These are phyloP conservation scores for Sugiyamaella grinbergsii DNA, from an alignment of 1,139 yeast species.

Conservation along the genomic window DNA sequence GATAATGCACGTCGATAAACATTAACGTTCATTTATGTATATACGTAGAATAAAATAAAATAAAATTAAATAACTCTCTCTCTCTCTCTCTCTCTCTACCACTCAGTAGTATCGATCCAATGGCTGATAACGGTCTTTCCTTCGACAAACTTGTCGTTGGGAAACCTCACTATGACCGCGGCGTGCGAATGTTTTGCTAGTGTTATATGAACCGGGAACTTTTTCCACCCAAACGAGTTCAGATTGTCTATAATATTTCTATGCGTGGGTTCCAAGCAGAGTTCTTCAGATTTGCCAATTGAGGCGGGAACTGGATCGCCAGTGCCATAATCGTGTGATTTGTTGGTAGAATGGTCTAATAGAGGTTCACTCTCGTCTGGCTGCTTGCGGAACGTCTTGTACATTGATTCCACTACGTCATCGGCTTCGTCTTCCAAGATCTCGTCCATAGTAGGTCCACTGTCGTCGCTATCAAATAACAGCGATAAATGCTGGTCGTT, in stretches of 20 bases:
- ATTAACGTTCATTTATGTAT: too few relatives aligned
- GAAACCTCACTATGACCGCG: constrained; percentile 71
- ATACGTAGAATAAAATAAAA: not conserved
- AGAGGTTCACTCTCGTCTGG: constrained; percentile 14
- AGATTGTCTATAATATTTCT: constrained; percentile 55
- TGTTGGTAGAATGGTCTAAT: not conserved
- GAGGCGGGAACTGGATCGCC: constrained; percentile 16
- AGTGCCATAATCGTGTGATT: constrained; percentile 13
- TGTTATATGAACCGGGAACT: constrained; percentile 69
- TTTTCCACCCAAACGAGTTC: constrained; percentile 64
- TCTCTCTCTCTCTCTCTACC: not conserved
- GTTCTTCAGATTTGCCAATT: constrained; percentile 13
- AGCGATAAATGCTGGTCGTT: constrained; percentile 22
- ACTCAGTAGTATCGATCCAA: constrained; percentile 49
- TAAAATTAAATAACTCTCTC: not conserved
- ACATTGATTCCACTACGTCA: constrained; percentile 48
- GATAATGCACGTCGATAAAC: too few relatives aligned
- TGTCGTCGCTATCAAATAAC: constrained; percentile 19
- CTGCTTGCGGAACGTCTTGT: constrained; percentile 33
- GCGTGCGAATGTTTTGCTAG: constrained; percentile 73
- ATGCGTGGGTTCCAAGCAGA: constrained; percentile 43
- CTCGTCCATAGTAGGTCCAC: constrained; percentile 30
- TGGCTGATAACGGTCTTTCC: constrained; percentile 70
- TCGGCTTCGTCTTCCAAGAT: constrained; percentile 56
- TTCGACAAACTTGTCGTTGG: constrained; percentile 56